Base-by-base conservation (phyloP, 257 asterid genomes). In the Anisodus tanguticus region DNA sequence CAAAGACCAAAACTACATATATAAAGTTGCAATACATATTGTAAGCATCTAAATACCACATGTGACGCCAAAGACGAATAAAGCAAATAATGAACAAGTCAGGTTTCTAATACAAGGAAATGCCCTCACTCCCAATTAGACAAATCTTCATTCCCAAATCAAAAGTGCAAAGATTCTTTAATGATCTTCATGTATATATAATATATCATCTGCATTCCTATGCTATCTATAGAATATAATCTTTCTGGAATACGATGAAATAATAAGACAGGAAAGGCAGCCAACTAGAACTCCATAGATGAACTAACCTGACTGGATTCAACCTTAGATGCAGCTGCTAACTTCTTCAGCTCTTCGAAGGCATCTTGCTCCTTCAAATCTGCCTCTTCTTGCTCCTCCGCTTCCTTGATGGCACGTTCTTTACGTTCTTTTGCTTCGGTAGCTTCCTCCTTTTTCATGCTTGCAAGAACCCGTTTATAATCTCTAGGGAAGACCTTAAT, bases 401-500 rank as follows among this genome's bases (percentile, higher is more conserved):
- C 90, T 85, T 97, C 94, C 74, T 89, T 90, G 60, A 87, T 86
- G 84, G 93, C 89, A 81, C 68, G 88, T 78, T 83, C 92, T 83
- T 87, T 91, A 81, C 68, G 88, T 78, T 83, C 92, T 83, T 87
- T 91, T 78, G 90, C 86, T 87, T 92, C 87, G 57, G 89, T 71
- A 69, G 86, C 85, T 64, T 88, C 94, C 78, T 85, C 89, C 8
- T 83, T 93, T 83, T 93, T 95, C 97, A 88, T 89, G 88, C 86
- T 88, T 57, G 93, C 95, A 83, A 97, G 94, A 82, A 97, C 86
- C 35, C 87, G 91, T 76, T 97, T 97, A 84, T 95, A 97, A 88
- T 97, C 99, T 69, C 98, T 94, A 41, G 99, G 99, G 89, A 95
- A 90, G 66, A 97, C 98, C 90, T 97, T 97, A 70, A 97, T 83